Evolutionary conservation across 192 early-diverging fungal species (phyloP).

Genomic region (Pilaira anomala): DNA sequence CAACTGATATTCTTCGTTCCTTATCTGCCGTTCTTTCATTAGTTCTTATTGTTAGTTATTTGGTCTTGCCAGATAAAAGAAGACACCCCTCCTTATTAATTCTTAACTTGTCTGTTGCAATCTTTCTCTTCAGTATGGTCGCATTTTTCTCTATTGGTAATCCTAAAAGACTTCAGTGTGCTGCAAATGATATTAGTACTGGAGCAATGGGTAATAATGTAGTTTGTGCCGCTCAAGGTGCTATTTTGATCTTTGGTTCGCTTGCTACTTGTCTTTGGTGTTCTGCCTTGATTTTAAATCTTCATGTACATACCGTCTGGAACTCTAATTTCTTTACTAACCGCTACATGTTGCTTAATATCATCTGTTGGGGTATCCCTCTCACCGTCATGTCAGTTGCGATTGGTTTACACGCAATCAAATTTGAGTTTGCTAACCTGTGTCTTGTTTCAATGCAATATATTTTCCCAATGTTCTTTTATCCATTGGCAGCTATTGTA

Average conservation of each 20-base stretch:
- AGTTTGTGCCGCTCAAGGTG: constrained; percentile 50
- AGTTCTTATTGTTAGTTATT: constrained; percentile 44
- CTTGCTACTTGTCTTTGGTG: constrained; percentile 42
- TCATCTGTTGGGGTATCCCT: constrained; percentile 52
- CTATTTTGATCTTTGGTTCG: constrained; percentile 45
- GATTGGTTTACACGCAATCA: constrained; percentile 37
- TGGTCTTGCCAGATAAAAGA: constrained; percentile 48
- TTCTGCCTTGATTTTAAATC: constrained; percentile 42
- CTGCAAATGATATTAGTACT: constrained; percentile 21
- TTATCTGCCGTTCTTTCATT: constrained; percentile 39
- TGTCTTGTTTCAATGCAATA: constrained; percentile 44
- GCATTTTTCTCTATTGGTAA: constrained; percentile 46
- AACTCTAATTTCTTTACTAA: constrained; percentile 47
- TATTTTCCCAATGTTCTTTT: constrained; percentile 47
- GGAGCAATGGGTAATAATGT: constrained; percentile 47
- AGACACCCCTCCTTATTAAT: constrained; percentile 49
- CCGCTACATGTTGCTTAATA: constrained; percentile 39
- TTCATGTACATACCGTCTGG: constrained; percentile 62
- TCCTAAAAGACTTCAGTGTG: constrained; percentile 43
- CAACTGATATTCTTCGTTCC: constrained; percentile 44
- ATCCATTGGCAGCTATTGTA: constrained; percentile 50
- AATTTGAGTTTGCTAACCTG: constrained; percentile 49
- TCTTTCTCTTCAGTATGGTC: constrained; percentile 49
- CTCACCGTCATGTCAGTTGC: constrained; percentile 37
- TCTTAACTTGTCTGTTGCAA: constrained; percentile 40